Evolutionary conservation across 768 basidiomycete species (phyloP).

Genomic region (Gloeostereum incarnatum): DNA sequence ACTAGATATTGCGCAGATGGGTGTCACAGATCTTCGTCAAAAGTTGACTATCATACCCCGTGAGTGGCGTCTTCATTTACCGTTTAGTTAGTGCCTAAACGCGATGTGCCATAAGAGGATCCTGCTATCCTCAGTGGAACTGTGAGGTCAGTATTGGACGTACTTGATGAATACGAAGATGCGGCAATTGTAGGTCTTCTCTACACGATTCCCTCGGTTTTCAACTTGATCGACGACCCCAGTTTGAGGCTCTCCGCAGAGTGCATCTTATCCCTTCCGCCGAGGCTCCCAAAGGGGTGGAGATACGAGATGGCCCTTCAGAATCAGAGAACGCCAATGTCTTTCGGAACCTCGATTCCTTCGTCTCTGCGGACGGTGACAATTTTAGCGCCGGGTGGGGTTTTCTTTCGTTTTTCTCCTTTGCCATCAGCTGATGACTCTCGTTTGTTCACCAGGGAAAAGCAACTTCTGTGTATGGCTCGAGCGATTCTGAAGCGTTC

Average conservation of each 20-base stretch:
- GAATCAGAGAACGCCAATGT: slow-evolving; percentile 65
- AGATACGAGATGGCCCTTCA: no score
- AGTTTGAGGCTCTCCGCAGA: slow-evolving; percentile 80
- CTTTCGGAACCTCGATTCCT: slow-evolving; percentile 66
- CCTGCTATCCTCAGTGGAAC: slow-evolving; percentile 83
- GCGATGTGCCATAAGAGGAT: slow-evolving; percentile 50
- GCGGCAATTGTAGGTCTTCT: slow-evolving; percentile 57
- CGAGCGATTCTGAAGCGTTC: slow-evolving; percentile 75
- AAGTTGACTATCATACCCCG: slow-evolving; percentile 71
- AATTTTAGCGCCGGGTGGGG: slow-evolving; percentile 80
- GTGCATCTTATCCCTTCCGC: slow-evolving; percentile 66
- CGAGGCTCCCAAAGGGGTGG: slow-evolving; percentile 37
- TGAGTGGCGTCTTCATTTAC: slow-evolving; percentile 22
- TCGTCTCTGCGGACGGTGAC: slow-evolving; percentile 81
- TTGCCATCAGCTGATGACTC: slow-evolving; percentile 10
- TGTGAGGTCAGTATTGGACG: slow-evolving; percentile 71
- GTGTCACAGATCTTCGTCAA: slow-evolving; percentile 73
- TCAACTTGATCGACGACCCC: no score
- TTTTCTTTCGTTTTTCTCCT: background rate
- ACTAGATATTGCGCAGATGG: slow-evolving; percentile 69
- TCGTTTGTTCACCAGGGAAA: slow-evolving; percentile 37
- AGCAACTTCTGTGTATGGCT: slow-evolving; percentile 83
- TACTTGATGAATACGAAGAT: slow-evolving; percentile 82
- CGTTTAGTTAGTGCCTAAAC: background rate
- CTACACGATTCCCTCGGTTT: no score